Evolutionary conservation across 176 grass and related monocot genomes (phyloP).

Genomic region (Puccinellia tenuiflora): DNA sequence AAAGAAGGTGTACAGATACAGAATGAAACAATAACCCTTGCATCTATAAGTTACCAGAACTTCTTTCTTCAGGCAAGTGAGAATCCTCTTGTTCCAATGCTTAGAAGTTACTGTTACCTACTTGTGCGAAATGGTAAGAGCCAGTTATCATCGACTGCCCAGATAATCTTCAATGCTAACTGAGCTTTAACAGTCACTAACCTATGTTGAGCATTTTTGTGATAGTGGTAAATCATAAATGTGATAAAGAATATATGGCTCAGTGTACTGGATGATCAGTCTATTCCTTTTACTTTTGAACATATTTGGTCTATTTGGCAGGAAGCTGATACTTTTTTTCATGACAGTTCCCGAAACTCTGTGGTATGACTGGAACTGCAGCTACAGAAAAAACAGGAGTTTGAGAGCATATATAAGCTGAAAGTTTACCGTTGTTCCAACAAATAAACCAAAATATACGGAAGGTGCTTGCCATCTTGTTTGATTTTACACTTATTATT

Average conservation of each 20-base stretch:
- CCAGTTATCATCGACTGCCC: not conserved
- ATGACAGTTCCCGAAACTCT: slow-evolving; percentile 88
- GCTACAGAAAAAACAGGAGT: slow-evolving; percentile 83
- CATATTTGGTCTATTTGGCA: slow-evolving; percentile 1
- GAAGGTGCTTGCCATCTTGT: slow-evolving; percentile 52
- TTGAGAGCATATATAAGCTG: slow-evolving; percentile 97
- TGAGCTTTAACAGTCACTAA: not conserved
- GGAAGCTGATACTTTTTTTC: slow-evolving; percentile 27
- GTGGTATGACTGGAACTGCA: slow-evolving; percentile 98
- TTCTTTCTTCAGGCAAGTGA: slow-evolving; percentile 94
- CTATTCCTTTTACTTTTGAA: slow-evolving; percentile 3
- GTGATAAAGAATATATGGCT: not conserved
- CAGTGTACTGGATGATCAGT: slow-evolving; percentile 22
- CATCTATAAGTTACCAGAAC: slow-evolving; percentile 99
- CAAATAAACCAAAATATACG: slow-evolving; percentile 98
- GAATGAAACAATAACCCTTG: slow-evolving; percentile 96
- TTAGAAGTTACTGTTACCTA: not conserved
- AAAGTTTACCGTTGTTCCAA: slow-evolving; percentile 97
- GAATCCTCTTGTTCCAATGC: not conserved
- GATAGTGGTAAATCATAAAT: slow-evolving; percentile 8
- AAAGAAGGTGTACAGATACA: slow-evolving; percentile 93
- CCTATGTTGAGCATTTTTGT: slow-evolving; percentile 9
- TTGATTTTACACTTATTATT: not conserved
- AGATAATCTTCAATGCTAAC: not conserved
- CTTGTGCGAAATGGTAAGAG: not conserved